Evolutionary conservation across 768 basidiomycete genomes (phyloP), one percentile per base, ranked within the genome.

Genomic region (Baorangia bicolor): DNA sequence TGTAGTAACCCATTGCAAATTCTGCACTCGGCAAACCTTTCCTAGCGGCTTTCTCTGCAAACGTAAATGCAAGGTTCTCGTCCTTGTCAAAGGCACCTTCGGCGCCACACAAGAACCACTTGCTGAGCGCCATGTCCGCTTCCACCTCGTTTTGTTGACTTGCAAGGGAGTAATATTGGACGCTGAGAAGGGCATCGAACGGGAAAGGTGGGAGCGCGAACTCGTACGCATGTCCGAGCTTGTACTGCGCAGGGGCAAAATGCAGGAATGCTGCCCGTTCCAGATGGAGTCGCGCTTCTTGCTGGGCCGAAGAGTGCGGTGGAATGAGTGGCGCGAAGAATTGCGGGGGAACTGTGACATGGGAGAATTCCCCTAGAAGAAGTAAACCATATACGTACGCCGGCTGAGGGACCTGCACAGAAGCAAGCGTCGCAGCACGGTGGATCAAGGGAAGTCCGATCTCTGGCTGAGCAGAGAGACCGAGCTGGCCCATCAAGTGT

Each of bases 1-100:
- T 80, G 68, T 96, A 98, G 68, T 98, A 98, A 1, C 95, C 96
- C 83, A 98, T 87, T 1, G 94, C 96, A 69, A 98, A 98, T 69
- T 94, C 90, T 0, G 92, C 96, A 53, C 81, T 86, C 1, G 90
- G 79, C 41, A 96, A 74, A 0, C 86, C 88, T 62, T 86, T 89
- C 44, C 75, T 68, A 0, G 88, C 87, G 0, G 90, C 88, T 73
- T 96, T 95, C 59, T 92, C 87, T 0, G 96, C 96, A 73, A 96
- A 98, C 0, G 87, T 90, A 60, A 83, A 83, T 2, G 96, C 94
- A 4, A 98, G 79, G 2, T 69, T 74, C 68, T 97, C 94, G 69
- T 95, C 92, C 71, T 94, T 93, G 37, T 91, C 90, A 62, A 97
- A 94, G 14, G 77, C 74, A 9, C 82, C 82, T 34, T 81, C 78